A percentile compares a stretch with the other conserved stretches of the same genome.
These are phyloP conservation scores for Catharanthus roseus DNA, from an alignment of 257 asterid genomes.

Conservation along the genomic window DNA sequence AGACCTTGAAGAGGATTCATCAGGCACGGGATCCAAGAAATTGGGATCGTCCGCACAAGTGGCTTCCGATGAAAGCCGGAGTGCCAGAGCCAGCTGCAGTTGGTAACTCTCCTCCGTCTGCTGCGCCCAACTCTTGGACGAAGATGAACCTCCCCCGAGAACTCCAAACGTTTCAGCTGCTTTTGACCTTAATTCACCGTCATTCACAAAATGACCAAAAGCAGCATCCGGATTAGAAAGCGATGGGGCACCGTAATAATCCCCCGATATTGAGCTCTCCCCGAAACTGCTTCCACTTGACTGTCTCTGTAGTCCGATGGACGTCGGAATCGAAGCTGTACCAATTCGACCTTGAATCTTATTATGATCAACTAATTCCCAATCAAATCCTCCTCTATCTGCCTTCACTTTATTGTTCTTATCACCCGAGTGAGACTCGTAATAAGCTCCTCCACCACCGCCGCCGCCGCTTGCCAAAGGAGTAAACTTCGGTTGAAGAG, in stretches of 20 bases:
- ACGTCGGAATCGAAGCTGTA: constrained; percentile 34
- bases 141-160: constrained; percentile 47
- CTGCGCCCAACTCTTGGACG: constrained; percentile 92
- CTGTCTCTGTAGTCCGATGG: constrained; percentile 71
- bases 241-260: constrained; percentile 45
- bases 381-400: constrained; percentile 50
- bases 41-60: constrained; percentile 76
- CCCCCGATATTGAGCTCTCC: constrained; percentile 85
- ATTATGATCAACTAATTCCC: constrained; percentile 63
- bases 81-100: constrained; percentile 87
- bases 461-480: constrained; percentile 28
- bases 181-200: constrained; percentile 42
- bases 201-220: constrained; percentile 23
- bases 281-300: constrained; percentile 96
- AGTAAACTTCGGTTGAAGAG: constrained; percentile 39
- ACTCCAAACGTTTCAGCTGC: constrained; percentile 38
- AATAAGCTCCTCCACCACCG: constrained; percentile 28
- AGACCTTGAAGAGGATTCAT: constrained; percentile 41
- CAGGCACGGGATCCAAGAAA: constrained; percentile 63
- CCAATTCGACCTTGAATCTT: constrained; percentile 56
- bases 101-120: constrained; percentile 98
- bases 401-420: constrained; percentile 36
- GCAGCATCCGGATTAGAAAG: constrained; percentile 46
- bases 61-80: constrained; percentile 84
- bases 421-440: constrained; percentile 64